Conservation (phyloP, 441 rosid genomes). For the Erodium moschatum region DNA sequence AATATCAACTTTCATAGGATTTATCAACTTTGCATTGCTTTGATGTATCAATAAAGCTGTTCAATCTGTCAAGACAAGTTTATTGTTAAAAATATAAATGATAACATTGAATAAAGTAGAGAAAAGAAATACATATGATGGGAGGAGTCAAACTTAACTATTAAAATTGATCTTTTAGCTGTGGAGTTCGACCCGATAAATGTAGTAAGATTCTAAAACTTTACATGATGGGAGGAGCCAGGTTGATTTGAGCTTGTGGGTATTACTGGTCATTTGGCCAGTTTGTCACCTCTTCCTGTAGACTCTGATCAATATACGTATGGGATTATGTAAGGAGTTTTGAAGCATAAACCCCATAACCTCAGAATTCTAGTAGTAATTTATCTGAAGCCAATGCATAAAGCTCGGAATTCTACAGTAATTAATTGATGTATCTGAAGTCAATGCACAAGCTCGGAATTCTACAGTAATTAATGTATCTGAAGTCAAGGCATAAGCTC, state of each 20-base stretch:
- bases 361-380: neutral
- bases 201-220: neutral
- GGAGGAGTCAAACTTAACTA: neutral
- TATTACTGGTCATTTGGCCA: neutral
- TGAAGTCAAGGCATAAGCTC: neutral
- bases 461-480: neutral
- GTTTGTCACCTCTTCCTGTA: neutral
- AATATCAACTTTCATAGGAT: neutral
- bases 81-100: neutral
- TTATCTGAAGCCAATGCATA: neutral
- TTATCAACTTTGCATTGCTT: neutral
- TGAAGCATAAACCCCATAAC: neutral
- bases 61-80: constrained; percentile 11
- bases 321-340: neutral
- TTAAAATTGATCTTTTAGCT: neutral
- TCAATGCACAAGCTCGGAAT: neutral
- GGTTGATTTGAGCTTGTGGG: neutral
- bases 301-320: neutral
- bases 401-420: no score
- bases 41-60: neutral
- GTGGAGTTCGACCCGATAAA: neutral
- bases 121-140: neutral
- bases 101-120: neutral
- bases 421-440: neutral
- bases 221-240: neutral